Evolutionary conservation across 2,329 filamentous ascomycete genomes (phyloP).

Genomic region (Colletotrichum plurivorum): DNA sequence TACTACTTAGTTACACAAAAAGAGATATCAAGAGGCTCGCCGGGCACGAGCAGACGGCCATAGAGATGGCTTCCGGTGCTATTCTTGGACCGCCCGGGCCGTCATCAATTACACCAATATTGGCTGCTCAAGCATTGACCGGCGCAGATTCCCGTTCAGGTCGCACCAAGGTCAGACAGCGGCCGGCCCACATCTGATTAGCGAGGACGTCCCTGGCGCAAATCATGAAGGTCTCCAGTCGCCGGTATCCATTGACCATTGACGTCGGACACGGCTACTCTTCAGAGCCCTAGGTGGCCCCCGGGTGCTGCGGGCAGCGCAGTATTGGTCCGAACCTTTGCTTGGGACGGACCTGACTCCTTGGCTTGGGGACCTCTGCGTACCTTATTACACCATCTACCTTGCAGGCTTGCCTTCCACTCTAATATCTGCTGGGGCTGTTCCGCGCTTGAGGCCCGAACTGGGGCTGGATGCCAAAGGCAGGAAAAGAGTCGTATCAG

Average conservation of each 20-base stretch:
- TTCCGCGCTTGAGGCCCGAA: neutral
- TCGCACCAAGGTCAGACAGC: constrained; percentile 36
- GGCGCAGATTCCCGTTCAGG: constrained; percentile 38
- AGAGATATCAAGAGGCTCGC: constrained; percentile 17
- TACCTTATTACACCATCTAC: neutral
- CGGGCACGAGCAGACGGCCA: constrained; percentile 19
- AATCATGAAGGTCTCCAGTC: constrained; percentile 34
- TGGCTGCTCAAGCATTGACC: constrained; percentile 20
- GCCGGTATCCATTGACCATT: constrained; percentile 12
- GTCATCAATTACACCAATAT: constrained; percentile 28
- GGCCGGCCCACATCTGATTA: constrained; percentile 38
- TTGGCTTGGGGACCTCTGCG: neutral
- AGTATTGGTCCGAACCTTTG: constrained; percentile 10
- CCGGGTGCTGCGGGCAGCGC: neutral
- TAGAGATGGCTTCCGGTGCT: constrained; percentile 16
- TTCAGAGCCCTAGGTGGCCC: neutral
- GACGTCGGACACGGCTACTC: neutral
- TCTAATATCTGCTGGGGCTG: neutral
- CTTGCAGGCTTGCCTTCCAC: too few species aligned
- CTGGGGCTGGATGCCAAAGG: constrained; percentile 2
- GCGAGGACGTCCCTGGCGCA: constrained; percentile 41
- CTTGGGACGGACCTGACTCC: too few species aligned
- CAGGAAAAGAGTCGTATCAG: constrained; percentile 6
- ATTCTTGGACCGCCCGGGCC: constrained; percentile 24
- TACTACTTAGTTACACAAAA: too few species aligned